Conservation (phyloP, 257 asterid genomes). For the Capsicum chinense region DNA sequence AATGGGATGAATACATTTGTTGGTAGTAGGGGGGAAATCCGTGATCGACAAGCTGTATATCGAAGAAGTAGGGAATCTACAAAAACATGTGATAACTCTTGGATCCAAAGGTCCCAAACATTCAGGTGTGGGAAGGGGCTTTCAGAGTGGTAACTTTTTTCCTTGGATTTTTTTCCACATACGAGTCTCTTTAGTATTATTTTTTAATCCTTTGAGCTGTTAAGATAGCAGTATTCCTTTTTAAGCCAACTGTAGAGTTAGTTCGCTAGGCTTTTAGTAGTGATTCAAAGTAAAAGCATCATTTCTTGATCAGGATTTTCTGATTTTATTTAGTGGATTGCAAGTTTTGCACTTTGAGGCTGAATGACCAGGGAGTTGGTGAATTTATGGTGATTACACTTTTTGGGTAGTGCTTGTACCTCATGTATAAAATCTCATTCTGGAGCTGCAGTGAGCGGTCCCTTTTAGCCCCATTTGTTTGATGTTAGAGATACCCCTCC, state of each 20-base stretch:
- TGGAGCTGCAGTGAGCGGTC: not conserved
- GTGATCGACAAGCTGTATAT: not conserved
- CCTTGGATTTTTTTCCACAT: not conserved
- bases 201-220: not conserved
- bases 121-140: not conserved
- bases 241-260: not conserved
- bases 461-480: not conserved
- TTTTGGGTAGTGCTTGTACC: not conserved
- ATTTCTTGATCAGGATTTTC: not conserved
- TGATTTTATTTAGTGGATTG: not conserved
- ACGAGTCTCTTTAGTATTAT: not conserved
- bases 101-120: not conserved
- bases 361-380: not conserved
- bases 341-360: conserved; percentile 17
- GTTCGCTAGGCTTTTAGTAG: not conserved
- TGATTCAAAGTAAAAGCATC: conserved; percentile 21
- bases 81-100: conserved; percentile 13
- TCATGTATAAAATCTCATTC: conserved; percentile 8
- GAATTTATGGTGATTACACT: not conserved
- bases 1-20: not conserved
- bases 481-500: not conserved
- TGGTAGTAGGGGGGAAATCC: not conserved
- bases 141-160: not conserved
- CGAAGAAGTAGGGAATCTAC: conserved; percentile 9
- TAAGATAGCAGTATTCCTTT: not conserved